Evolutionary conservation across 1,284 basidiomycete genomes (phyloP).

Genomic region (Mrakiaceae sp.): DNA sequence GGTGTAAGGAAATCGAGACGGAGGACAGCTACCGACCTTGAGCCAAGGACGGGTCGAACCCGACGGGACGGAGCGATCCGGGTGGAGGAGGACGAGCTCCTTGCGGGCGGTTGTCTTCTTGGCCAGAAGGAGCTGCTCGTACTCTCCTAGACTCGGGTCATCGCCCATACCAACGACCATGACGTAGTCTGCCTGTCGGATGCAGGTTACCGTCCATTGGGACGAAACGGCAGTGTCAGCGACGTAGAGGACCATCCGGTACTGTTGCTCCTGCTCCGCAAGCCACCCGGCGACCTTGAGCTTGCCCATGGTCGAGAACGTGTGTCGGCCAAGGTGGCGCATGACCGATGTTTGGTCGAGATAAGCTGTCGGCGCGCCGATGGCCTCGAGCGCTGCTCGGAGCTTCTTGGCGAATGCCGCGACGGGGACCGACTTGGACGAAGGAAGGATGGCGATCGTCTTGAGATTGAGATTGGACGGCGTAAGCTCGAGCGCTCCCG

Average conservation of each 20-base stretch:
- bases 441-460: slow-evolving; percentile 75
- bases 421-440: slow-evolving; percentile 56
- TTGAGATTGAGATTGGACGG: slow-evolving; percentile 77
- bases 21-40: slow-evolving; percentile 46
- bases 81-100: slow-evolving; percentile 87
- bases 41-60: slow-evolving; percentile 95
- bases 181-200: slow-evolving; percentile 90
- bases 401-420: slow-evolving; percentile 78
- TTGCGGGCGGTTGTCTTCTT: slow-evolving; percentile 94
- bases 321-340: slow-evolving; percentile 76
- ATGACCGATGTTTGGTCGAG: slow-evolving; percentile 87
- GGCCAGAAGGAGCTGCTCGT: slow-evolving; percentile 67
- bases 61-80: slow-evolving; percentile 75
- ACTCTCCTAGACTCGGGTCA: slow-evolving; percentile 71
- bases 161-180: slow-evolving; percentile 75
- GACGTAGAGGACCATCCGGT: slow-evolving; percentile 81
- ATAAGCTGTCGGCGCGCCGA: slow-evolving; percentile 76
- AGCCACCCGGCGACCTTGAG: slow-evolving; percentile 84
- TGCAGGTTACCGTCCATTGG: slow-evolving; percentile 95
- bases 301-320: slow-evolving; percentile 88
- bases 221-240: slow-evolving; percentile 84
- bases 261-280: slow-evolving; percentile 87
- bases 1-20: slow-evolving; percentile 1
- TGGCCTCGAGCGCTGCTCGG: slow-evolving; percentile 72
- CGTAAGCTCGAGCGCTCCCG: slow-evolving; percentile 20